phyloP scores from a whole-genome alignment of 2,329 filamentous ascomycete genomes.

The Gaeumannomyces tritici region DNA sequence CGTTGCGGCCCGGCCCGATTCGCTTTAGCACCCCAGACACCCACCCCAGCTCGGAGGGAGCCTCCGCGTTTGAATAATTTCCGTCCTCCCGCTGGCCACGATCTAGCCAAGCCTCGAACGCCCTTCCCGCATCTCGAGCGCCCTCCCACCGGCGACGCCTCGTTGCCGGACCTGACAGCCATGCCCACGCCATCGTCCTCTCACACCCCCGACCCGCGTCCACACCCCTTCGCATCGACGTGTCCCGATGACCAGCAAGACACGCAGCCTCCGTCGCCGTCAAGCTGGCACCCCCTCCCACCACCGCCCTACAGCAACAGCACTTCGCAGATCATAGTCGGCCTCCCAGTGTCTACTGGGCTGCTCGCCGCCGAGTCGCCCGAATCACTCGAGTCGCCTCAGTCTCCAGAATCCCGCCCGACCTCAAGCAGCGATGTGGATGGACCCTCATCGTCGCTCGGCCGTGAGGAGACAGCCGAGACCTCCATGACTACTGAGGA shows the following conservation, averaged over 20 bases:
- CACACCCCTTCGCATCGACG: conserved; percentile 24
- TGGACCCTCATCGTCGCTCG: neutral
- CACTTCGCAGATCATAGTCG: neutral
- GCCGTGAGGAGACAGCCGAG: neutral
- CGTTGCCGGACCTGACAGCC: neutral
- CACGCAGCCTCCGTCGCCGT: conserved; percentile 12
- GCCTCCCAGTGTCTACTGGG: neutral
- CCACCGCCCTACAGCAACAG: conserved; percentile 8
- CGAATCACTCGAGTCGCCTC: neutral
- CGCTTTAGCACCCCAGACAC: neutral
- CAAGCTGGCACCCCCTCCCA: conserved; percentile 13
- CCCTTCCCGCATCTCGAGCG: neutral
- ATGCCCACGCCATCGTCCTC: conserved; percentile 14
- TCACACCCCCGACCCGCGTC: conserved; percentile 9
- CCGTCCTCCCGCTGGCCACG: neutral
- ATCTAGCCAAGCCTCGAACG: neutral
- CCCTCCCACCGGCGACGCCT: neutral
- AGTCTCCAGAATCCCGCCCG: neutral
- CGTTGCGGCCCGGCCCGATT: neutral
- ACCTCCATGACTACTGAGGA: neutral
- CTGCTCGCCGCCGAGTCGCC: neutral
- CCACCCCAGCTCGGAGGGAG: neutral
- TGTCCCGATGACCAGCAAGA: conserved; percentile 31
- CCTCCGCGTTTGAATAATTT: neutral
- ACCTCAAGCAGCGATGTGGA: conserved; percentile 3